Evolutionary conservation across 192 early-diverging fungal genomes (phyloP).

Genomic region (Coemansia sp.): DNA sequence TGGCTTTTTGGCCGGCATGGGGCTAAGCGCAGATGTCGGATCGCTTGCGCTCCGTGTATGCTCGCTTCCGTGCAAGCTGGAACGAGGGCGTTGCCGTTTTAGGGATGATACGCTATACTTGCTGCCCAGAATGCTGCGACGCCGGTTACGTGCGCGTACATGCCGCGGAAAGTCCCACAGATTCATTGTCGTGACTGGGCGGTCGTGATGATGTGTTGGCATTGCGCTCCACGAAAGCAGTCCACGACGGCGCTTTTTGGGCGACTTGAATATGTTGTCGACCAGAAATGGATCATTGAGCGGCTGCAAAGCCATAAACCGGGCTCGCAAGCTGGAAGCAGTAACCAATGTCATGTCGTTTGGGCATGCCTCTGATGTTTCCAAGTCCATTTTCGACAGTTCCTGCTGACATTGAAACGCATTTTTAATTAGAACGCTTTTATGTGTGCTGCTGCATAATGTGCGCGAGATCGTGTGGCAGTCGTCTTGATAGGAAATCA

Average conservation of each 20-base stretch:
- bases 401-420: constrained; percentile 38
- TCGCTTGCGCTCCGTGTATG: constrained; percentile 41
- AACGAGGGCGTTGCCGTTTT: constrained; percentile 15
- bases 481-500: constrained; percentile 19
- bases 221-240: constrained; percentile 46
- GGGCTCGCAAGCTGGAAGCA: constrained; percentile 18
- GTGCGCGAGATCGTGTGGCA: constrained; percentile 30
- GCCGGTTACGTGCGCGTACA: constrained; percentile 27
- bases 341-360: constrained; percentile 39
- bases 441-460: constrained; percentile 40
- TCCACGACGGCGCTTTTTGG: constrained; percentile 41
- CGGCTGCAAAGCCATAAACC: constrained; percentile 39
- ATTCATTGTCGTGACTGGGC: neutral
- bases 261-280: constrained; percentile 54
- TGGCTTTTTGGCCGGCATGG: constrained; percentile 3
- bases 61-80: constrained; percentile 12
- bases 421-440: constrained; percentile 42
- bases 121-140: constrained; percentile 47
- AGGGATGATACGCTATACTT: constrained; percentile 42
- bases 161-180: constrained; percentile 39
- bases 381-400: constrained; percentile 15
- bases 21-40: constrained; percentile 29
- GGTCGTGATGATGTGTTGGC: constrained; percentile 4
- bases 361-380: constrained; percentile 12
- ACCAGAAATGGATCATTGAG: constrained; percentile 45